These are phyloP conservation scores for Solanum chiquidenum DNA, from an alignment of 257 asterid genomes.

Conservation along the genomic window DNA sequence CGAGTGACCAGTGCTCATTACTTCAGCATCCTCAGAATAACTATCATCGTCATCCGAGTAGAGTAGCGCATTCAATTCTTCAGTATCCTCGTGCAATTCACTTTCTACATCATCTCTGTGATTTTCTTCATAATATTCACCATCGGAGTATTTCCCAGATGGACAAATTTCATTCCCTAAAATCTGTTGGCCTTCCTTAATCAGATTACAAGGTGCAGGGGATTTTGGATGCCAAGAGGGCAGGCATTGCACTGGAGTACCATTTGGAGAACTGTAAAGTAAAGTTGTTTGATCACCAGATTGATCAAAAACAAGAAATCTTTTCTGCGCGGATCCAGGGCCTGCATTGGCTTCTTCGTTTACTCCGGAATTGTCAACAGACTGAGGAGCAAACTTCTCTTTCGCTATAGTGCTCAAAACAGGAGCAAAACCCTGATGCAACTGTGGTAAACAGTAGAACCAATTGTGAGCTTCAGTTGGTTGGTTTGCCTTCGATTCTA, in stretches of 20 bases:
- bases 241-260: constrained; percentile 21
- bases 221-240: constrained; percentile 23
- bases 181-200: constrained; percentile 14
- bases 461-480: constrained; percentile 21
- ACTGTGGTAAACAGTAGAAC: constrained; percentile 26
- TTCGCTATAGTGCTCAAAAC: constrained; percentile 14
- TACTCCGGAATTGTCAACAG: constrained; percentile 9
- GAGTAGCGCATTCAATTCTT: constrained; percentile 74
- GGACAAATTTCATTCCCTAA: constrained; percentile 6
- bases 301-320: constrained; percentile 74
- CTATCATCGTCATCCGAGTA: constrained; percentile 50
- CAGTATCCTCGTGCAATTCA: constrained; percentile 80
- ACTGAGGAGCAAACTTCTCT: constrained; percentile 8
- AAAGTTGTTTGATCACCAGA: constrained; percentile 64
- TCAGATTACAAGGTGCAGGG: constrained; percentile 9
- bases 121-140: constrained; percentile 23
- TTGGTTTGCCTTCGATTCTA: constrained; percentile 14
- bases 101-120: constrained; percentile 18
- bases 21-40: constrained; percentile 59
- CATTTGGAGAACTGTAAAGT: constrained; percentile 40
- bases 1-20: constrained; percentile 77
- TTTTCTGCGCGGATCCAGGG: constrained; percentile 22
- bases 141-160: constrained; percentile 4
- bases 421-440: constrained; percentile 28
- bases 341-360: constrained; percentile 4